Evolutionary conservation across 306 rosid species (phyloP), one percentile per base, ranked within the genome.

Genomic region (Sicyos baderoa): DNA sequence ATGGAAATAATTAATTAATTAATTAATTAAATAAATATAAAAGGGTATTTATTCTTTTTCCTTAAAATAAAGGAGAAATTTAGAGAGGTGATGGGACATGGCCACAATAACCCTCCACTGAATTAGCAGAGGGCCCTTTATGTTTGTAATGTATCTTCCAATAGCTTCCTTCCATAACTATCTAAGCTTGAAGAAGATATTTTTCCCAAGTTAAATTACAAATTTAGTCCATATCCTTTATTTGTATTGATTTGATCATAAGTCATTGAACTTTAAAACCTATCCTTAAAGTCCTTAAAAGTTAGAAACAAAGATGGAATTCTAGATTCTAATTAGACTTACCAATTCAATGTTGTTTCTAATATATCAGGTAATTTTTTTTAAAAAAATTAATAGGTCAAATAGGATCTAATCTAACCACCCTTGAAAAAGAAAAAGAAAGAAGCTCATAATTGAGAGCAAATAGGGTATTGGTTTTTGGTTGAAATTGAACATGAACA

Each of bases 31-130:
- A 1, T 9, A 17, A 22, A 65, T 11, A 15, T 0, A 71, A 35
- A 23, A 71, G 44, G 35, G 66, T 56, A 70, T 70, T 27, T 70
- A 54, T 71, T 71, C 40, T 56, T 13, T 71, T 6, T 6, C 5
- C 18, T 17, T 9, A 17, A 12, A 14, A 47, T 47, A 47, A 40
- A 13, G 4, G 51, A 47, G 51, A 47, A 14, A 40, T 8, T 9
- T 37, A 3, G 10, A 12, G 16, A 54, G 45, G 3, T 56, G 66
- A 47, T 44, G 68, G 45, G 27, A 54, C 68, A 66, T 44, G 7
- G 37, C 42, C 54, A 21, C 21, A 47, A 40, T 40, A 40, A 65
- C 54, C 40, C 40, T 65, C 71, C 71, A 65, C 71, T 65, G 7
- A 65, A 29, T 25, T 25, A 44, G 10, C n/a, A 64, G 6, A 44